Evolutionary conservation across 1,284 basidiomycete genomes (phyloP).

Genomic region (Boletus semigastroideus): DNA sequence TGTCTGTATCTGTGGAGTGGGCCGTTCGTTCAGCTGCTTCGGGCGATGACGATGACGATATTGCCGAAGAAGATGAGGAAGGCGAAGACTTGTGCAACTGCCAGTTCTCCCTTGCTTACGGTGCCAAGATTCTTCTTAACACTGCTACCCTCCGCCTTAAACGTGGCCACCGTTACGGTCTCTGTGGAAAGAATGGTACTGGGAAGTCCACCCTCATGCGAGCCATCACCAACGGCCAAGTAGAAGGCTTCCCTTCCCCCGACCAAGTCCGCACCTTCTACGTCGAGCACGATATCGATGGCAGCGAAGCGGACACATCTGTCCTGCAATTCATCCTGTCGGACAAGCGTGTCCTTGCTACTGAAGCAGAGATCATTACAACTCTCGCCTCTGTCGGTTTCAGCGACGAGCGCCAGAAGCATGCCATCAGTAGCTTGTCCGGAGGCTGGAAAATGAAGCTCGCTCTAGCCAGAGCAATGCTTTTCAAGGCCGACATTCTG

Average conservation of each 20-base stretch:
- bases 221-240: conserved; percentile 93
- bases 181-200: conserved; percentile 97
- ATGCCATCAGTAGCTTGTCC: conserved; percentile 89
- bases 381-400: conserved; percentile 92
- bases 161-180: conserved; percentile 98
- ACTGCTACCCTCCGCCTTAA: conserved; percentile 95
- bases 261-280: conserved; percentile 98
- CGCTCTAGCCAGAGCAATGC: conserved; percentile 95
- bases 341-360: conserved; percentile 83
- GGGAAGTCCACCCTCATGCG: conserved; percentile 99
- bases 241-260: conserved; percentile 96
- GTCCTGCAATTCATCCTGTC: conserved; percentile 86
- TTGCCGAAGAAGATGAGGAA: conserved; percentile 89
- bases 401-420: conserved; percentile 80
- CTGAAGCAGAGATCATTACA: conserved; percentile 70
- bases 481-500: conserved; percentile 98
- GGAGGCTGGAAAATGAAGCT: conserved; percentile 99
- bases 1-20: conserved; percentile 78
- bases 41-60: conserved; percentile 68
- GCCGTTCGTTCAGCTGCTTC: conserved; percentile 87
- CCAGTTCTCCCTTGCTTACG: conserved; percentile 97
- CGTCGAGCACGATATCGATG: conserved; percentile 98
- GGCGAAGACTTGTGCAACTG: conserved; percentile 98
- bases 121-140: conserved; percentile 98
- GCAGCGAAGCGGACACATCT: conserved; percentile 89